These are phyloP conservation scores for Plasmodium billcollinsi DNA, from an alignment of 169 alveolate species.

Conservation along the genomic window DNA sequence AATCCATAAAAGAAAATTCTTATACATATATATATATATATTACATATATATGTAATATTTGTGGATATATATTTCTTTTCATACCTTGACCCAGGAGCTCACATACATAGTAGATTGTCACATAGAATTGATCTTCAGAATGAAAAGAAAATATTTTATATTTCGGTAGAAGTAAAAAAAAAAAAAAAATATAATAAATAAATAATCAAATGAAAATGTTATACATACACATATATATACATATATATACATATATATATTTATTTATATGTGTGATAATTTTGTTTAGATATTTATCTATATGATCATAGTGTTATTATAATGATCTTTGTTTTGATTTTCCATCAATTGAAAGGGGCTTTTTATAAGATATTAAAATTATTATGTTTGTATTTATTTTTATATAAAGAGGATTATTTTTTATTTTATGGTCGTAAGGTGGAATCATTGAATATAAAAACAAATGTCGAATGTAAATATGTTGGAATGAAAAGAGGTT, in stretches of 20 bases:
- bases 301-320: neutral
- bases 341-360: constrained; percentile 9
- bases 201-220: neutral
- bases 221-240: neutral
- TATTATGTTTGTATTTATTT: constrained; percentile 34
- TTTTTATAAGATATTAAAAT: constrained; percentile 32
- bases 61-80: no score
- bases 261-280: neutral
- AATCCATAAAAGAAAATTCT: no score
- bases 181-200: neutral
- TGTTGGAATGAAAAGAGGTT: neutral
- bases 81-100: no score
- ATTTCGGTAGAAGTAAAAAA: neutral
- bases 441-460: constrained; percentile 6
- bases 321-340: constrained; percentile 28
- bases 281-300: no score
- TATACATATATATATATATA: no score
- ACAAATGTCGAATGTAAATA: neutral
- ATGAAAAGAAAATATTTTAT: no score
- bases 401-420: neutral
- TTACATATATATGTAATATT: no score
- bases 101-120: no score
- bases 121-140: no score
- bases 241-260: neutral
- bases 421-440: neutral